Base-by-base conservation (phyloP, 257 asterid species). In the Handroanthus guayacan region DNA sequence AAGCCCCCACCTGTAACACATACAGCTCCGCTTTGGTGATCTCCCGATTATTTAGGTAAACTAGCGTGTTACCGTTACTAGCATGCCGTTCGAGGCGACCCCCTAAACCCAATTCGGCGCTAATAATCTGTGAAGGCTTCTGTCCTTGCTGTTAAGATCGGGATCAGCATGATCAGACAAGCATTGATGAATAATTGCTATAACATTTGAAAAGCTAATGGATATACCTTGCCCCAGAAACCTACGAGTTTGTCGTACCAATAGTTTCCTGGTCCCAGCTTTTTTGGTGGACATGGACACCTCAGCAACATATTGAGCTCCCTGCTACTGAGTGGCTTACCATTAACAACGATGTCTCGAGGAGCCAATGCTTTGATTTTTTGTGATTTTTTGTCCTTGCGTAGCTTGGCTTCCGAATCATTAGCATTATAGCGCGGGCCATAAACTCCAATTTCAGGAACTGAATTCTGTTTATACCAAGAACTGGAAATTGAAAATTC, bases 211-310 rank as follows among this genome's bases (percentile, higher is more conserved):
- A 39, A 39, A 39, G 44, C 44, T 39, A 6, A 3, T 39, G 5
- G 6, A 39, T 43, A 72, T 82, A 86, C 92, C 92, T 86, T 86
- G 65, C 93, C 91, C 91, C 93, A 88, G 34, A 86, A 84, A 56
- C 93, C 93, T 31, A 91, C 78, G 31, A 62, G 75, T 78, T 83
- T 86, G 81, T 88, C 93, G 51, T 88, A 86, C 93, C 93, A 88
- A 76, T 86, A 86, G 20, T 78, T 67, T 55, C 91, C 93, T 0
- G 88, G 93, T 72, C 76, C 85, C 38, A 86, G 78, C 65, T 88
- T 85, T 81, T 80, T 84, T 5, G 93, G 93, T 3, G 91, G 91
- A 76, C 75, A 71, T 38, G 76, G 38, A 68, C 87, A 83, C 74
- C 75, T 82, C 65, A 81, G 89, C 82, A 88, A 51, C 52, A 83